Evolutionary conservation across 306 rosid species (phyloP), one percentile per base, ranked within the genome.

Genomic region (Gleditsia sinensis): DNA sequence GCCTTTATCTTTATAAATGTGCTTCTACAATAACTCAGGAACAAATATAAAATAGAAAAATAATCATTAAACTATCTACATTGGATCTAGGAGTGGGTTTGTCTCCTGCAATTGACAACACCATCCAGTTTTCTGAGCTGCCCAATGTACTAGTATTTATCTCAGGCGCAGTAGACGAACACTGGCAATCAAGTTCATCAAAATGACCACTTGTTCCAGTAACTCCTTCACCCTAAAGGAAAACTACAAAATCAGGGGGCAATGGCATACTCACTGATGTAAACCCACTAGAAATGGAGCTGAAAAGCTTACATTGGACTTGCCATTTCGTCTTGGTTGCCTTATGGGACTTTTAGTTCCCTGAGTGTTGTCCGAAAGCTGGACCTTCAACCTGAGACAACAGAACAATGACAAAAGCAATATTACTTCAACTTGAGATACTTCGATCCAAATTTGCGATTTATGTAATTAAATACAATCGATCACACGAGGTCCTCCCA

Each of bases 61-160:
- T 12, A 42, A 32, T 13, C 2, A 60, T 3, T 55, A 40, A 57
- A 67, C 8, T 17, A 78, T 59, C 60, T n/a, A 83, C 86, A 83
- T 74, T 75, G 63, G 76, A 78, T 78, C 86, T 78, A 32, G 86
- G 83, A 75, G 75, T 39, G 9, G 86, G 86, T 23, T 69, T 78
- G 48, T 83, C 86, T 27, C 86, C 86, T 12, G 81, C 73, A 75
- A 83, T 75, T 57, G 86, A 66, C 42, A 39, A 25, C 4, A 62
- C 17, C 87, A 80, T 92, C 99, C 99, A 94, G 58, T 84, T 94
- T 83, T 90, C 97, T 5, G 91, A 94, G 86, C 81, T 85, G 3
- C 87, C 90, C 19, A 80, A 68, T 21, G 87, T 57, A 75, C 86
- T 78, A 72, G 57, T 78, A 88, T 83, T 79, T 51, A 74, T 76